Evolutionary conservation across 2,329 filamentous ascomycete genomes (phyloP).

Genomic region (Anthostomella pinea): DNA sequence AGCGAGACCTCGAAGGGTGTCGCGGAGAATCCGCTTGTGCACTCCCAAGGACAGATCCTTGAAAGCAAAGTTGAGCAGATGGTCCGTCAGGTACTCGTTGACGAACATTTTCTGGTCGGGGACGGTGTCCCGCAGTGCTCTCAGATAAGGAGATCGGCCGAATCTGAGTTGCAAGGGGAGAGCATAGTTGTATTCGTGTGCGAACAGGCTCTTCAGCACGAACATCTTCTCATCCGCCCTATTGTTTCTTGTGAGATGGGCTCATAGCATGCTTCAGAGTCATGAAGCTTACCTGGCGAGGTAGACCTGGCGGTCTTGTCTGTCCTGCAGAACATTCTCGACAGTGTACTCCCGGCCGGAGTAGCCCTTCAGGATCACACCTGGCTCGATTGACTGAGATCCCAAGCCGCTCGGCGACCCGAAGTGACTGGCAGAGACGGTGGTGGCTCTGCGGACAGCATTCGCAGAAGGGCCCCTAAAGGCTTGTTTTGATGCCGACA

Average conservation of each 20-base stretch:
- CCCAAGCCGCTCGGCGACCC: constrained; percentile 3
- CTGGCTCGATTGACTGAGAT: constrained; percentile 24
- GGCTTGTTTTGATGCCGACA: constrained; percentile 23
- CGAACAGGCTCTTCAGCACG: constrained; percentile 33
- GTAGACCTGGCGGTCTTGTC: constrained; percentile 34
- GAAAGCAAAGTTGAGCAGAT: constrained; percentile 41
- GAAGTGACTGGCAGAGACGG: constrained; percentile 15
- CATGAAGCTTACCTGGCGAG: constrained; percentile 29
- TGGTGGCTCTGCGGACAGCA: constrained; percentile 27
- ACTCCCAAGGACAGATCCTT: constrained; percentile 35
- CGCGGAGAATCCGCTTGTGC: constrained; percentile 42
- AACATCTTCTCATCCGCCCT: constrained; percentile 33
- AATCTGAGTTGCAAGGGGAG: constrained; percentile 31
- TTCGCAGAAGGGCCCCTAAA: constrained; percentile 14
- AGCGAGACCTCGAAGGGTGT: constrained; percentile 39
- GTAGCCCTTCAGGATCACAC: constrained; percentile 29
- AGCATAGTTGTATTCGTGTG: constrained; percentile 34
- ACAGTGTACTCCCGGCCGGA: constrained; percentile 33
- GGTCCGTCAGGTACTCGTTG: constrained; percentile 41
- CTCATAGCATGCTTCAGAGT: background rate
- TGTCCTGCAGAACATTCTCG: constrained; percentile 34
- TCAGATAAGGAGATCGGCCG: constrained; percentile 35
- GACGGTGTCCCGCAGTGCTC: constrained; percentile 39
- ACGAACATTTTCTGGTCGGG: constrained; percentile 44
- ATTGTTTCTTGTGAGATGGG: constrained; percentile 2